Conservation (phyloP, 176 grass and related monocot genomes). For the Hordeum marinum region DNA sequence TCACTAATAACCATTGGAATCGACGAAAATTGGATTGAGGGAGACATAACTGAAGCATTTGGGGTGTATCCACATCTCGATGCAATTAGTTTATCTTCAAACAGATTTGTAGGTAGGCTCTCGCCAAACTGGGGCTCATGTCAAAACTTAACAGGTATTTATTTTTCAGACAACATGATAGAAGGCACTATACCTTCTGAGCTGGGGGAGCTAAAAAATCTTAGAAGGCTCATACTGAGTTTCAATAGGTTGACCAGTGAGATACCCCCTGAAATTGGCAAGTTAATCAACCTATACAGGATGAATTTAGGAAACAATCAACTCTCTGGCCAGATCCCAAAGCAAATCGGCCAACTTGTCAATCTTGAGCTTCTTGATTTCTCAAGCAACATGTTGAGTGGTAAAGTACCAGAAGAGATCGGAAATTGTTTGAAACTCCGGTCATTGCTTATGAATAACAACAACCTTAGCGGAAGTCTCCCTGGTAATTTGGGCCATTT, state of each 20-base stretch:
- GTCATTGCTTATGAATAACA: neutral
- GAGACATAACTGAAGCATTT: conserved; percentile 20
- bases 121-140: neutral
- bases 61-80: conserved; percentile 12
- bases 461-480: conserved; percentile 23
- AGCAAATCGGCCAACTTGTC: neutral
- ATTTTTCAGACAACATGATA: neutral
- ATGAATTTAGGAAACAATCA: neutral
- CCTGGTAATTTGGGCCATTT: conserved; percentile 20
- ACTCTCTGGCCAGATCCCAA: neutral
- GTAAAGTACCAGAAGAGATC: neutral
- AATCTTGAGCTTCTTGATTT: neutral
- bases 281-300: neutral
- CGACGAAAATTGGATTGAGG: conserved; percentile 14
- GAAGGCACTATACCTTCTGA: neutral
- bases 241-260: neutral
- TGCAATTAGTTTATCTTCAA: neutral
- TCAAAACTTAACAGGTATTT: neutral
- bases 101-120: neutral
- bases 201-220: neutral
- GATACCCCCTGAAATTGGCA: neutral
- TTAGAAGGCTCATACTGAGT: neutral
- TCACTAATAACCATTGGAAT: neutral
- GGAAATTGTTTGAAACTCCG: neutral
- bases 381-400: neutral